Base-by-base conservation (phyloP, 345 rosid species). In the Linum lewisii region DNA sequence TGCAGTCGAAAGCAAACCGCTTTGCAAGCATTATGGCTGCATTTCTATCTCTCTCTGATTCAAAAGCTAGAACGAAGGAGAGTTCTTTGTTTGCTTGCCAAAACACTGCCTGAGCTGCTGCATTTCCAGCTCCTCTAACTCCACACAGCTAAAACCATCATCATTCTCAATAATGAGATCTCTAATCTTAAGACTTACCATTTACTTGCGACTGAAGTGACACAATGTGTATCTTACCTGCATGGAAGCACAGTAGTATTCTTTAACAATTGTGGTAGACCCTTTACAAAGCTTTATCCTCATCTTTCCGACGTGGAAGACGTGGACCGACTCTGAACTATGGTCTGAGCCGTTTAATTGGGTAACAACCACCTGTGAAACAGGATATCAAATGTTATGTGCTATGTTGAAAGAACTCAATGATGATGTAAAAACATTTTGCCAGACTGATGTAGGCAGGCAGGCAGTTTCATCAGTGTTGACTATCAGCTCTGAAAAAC, bases 81-180 rank as follows among this genome's bases (percentile, higher is more conserved):
- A 72, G 58, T 1, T 86, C 95, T 73, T 78, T 80, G 72, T 81
- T 87, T 23, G 83, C 86, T 63, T 82, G 94, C 99, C 97, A 93
- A 79, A 82, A 93, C 76, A 84, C 52, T 52, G 97, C 97, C 67
- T 93, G 97, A 25, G 90, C 82, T 9, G 97, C 99, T 0, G 97
- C 99, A 66, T 90, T 93, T 36, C 97, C 99, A 20, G 92, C 97
- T 68, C 99, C 99, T 84, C 99, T 77, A 50, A 90, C 97, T 67
- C 99, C 97, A 58, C 99, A 93, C 19, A 93, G 72, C 99, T 93
- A 54, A 44, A 63, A 51, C 19, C 7, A 50, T 29, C 34, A 29
- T 3, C 34, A 29, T 29, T 1, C 4, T 29, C 34, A 1, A 29
- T 1, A 29, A 29, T 29, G 4, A 29, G 34, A 29, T 8, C 34